Base-by-base conservation (phyloP, 768 basidiomycete species). In the Tylopilus sp. region DNA sequence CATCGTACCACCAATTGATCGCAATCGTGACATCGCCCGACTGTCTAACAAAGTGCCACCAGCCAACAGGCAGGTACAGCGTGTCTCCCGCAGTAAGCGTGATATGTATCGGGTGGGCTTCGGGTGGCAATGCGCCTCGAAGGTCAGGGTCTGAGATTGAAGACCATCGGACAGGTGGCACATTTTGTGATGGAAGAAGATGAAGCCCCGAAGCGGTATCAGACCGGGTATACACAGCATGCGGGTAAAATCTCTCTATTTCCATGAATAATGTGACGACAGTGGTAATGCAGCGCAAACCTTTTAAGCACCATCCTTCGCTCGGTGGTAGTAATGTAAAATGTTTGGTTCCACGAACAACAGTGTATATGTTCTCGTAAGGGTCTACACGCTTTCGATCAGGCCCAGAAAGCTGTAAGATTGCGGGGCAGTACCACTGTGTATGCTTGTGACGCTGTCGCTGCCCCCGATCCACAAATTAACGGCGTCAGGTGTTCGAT, bases 11-110 rank as follows among this genome's bases (percentile, higher is more conserved):
- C 84, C 88, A 92, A 61, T 94, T 94, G 20, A 90, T 59, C 2
- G 89, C 88, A 52, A 92, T 80, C 1, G 80, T 83, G 21, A 75
- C 72, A 52, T 75, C 72, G 4, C 75, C 78, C 4, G 78, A 72
- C 64, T 97, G 94, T 36, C 81, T 76, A 31, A 95, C 91, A 61
- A 90, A 80, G 65, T 95, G 94, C 86, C 88, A 95, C 95, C 95
- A 97, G 0, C 91, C 86, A 5, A 86, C 80, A n/a, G 95, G 95
- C 18, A 97, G 80, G 68, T 92, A 95, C 18, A 97, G 70, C 1
- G 86, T 83, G 57, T 95, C 87, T 4, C 94, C 93, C 6, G 81
- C 79, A 4, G 71, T 55, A 7, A 97, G 63, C 1, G 80, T 81
- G 22, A 95, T 76, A 12, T 75, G 71, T 30, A 94, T 77, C 1